Conservation (phyloP, 169 alveolate genomes). For the Besnoitia besnoiti region DNA sequence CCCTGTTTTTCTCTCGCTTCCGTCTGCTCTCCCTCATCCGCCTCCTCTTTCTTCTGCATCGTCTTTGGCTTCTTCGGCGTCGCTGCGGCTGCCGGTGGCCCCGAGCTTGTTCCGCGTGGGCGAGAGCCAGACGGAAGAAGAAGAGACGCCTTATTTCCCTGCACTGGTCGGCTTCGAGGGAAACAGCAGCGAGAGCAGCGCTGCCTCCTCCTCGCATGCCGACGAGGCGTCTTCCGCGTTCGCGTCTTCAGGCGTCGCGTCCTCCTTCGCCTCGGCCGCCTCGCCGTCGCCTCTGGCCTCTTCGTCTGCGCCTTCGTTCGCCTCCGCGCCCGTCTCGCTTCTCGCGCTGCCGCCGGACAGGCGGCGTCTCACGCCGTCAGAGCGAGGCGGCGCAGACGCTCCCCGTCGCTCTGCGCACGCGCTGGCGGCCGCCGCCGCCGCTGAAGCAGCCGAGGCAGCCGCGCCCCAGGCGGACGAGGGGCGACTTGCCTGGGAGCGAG, state of each 20-base stretch:
- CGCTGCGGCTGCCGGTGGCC: too few relatives aligned
- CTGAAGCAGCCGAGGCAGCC: background rate
- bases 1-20: too few relatives aligned
- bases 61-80: too few relatives aligned
- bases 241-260: background rate
- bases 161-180: background rate
- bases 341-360: too few relatives aligned
- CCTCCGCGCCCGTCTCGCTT: background rate
- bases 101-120: too few relatives aligned
- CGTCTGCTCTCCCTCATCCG: too few relatives aligned
- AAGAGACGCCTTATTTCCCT: conserved; percentile 18
- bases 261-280: background rate
- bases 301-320: background rate
- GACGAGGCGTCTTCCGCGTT: background rate
- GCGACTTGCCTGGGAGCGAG: background rate
- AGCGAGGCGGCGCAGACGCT: background rate
- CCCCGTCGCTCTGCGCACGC: background rate
- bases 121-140: background rate
- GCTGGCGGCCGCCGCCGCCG: background rate
- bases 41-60: too few relatives aligned
- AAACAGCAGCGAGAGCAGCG: background rate
- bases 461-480: background rate
- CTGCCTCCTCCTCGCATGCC: background rate
- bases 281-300: background rate
- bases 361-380: too few relatives aligned